Base-by-base conservation (phyloP, 176 grass and related monocot genomes). In the Oryza meyeriana region DNA sequence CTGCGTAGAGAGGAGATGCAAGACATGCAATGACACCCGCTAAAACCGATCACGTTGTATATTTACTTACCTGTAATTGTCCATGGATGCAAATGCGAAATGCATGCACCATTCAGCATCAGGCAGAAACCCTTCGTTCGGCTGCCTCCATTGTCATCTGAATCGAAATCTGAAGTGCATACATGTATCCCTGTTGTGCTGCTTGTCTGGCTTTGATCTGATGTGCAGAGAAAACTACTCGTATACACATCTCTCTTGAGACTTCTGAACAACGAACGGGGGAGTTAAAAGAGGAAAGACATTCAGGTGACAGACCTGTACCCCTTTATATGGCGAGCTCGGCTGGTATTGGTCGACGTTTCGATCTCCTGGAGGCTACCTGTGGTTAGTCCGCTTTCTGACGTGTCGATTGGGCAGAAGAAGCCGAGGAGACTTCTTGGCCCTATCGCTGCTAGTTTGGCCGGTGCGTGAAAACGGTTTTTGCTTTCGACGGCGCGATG, bases 41-140 rank as follows among this genome's bases (percentile, higher is more conserved):
- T 66, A 61, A 32, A 28, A 55, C 13, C 52, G 24, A 17, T 20
- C 22, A 38, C 62, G 32, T 67, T 41, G 61, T 75, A 42, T 76
- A 42, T 76, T 69, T 87, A 76, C 28, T 44, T 12, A 81, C 48
- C 78, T 81, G 47, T 75, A 18, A 18, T 58, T 32, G 20, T 47
- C 28, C 28, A 16, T 36, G 69, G 34, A 81, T 75, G 69, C 70
- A 73, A 40, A 80, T 48, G 18, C 75, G 47, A 58, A 41, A 28
- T 26, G 27, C 67, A 64, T 58, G 76, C 33, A 79, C 8, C 71
- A 48, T 41, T 76, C 69, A 62, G 73, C 50, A 25, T 9, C 55
- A n/a, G 3, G 69, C 64, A 85, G 57, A 71, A 81, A 45, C 32
- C 71, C 40, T 76, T 64, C 80, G 50, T 8, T n/a, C 50, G 64